phyloP scores from a whole-genome alignment of 78 protist genomes.

The Tieghemostelium lacteum region DNA sequence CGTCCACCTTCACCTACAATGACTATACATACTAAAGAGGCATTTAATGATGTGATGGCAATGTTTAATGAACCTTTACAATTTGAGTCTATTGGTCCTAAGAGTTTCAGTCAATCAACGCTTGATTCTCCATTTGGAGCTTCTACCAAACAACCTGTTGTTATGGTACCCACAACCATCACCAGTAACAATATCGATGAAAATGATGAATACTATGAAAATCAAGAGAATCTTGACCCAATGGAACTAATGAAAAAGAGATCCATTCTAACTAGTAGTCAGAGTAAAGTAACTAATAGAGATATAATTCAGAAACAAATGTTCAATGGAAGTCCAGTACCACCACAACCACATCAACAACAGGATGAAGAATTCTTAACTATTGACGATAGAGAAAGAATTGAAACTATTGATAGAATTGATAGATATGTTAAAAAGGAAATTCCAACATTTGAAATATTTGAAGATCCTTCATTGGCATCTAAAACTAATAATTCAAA shows the following conservation, averaged over 20 bases:
- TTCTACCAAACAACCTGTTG: neutral
- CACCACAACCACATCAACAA: neutral
- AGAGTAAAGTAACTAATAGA: conserved; percentile 18
- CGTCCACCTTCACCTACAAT: conserved; percentile 67
- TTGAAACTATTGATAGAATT: conserved; percentile 30
- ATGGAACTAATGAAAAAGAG: neutral
- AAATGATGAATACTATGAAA: neutral
- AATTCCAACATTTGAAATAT: conserved; percentile 6
- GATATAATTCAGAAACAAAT: conserved; percentile 12
- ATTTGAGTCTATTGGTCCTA: no score
- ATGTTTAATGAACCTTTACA: conserved; percentile 64
- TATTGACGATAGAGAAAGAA: conserved; percentile 17
- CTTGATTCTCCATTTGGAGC: neutral
- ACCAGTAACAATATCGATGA: neutral
- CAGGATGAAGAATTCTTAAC: neutral
- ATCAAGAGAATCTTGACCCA: conserved; percentile 20
- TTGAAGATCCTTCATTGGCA: neutral
- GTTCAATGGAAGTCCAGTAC: neutral
- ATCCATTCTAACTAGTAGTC: neutral
- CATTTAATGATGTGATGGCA: conserved; percentile 70
- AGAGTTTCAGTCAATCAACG: neutral
- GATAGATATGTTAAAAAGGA: neutral
- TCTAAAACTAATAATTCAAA: no score
- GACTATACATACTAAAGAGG: conserved; percentile 70
- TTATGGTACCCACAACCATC: no score